Conservation (phyloP, 2,329 filamentous ascomycete genomes). For the Phyllosticta capitalensis region DNA sequence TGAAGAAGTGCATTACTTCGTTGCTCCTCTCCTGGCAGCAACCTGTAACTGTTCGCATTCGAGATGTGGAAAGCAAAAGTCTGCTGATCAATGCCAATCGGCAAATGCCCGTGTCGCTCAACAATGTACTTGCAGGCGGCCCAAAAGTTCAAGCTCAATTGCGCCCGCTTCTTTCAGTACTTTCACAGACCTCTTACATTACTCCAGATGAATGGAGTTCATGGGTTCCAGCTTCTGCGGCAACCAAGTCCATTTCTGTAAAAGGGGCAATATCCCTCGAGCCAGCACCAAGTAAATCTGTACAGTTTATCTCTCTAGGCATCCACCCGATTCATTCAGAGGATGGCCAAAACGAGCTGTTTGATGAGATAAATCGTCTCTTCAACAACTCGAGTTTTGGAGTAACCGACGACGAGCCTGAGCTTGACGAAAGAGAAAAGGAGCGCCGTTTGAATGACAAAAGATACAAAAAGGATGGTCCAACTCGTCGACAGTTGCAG, state of each 20-base stretch:
- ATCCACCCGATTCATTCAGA: slow-evolving; percentile 53
- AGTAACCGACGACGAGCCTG: slow-evolving; percentile 38
- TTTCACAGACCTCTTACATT: slow-evolving; percentile 58
- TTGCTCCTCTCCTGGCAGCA: slow-evolving; percentile 62
- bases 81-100: slow-evolving; percentile 20
- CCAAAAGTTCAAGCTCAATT: slow-evolving; percentile 15
- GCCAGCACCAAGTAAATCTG: slow-evolving; percentile 60
- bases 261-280: slow-evolving; percentile 61
- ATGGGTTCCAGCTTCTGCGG: slow-evolving; percentile 66
- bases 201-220: slow-evolving; percentile 40
- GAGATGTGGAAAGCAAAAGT: slow-evolving; percentile 38
- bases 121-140: slow-evolving; percentile 19
- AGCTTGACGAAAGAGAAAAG: slow-evolving; percentile 28
- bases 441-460: slow-evolving; percentile 28
- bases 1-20: slow-evolving; percentile 51
- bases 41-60: slow-evolving; percentile 48
- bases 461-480: slow-evolving; percentile 38
- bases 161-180: slow-evolving; percentile 38
- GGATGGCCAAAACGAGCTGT: slow-evolving; percentile 55
- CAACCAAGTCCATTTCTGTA: slow-evolving; percentile 51
- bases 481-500: slow-evolving; percentile 44
- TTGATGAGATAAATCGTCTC: slow-evolving; percentile 66
- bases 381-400: slow-evolving; percentile 76
- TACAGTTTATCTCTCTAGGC: slow-evolving; percentile 76
- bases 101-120: slow-evolving; percentile 15